Base-by-base conservation (phyloP, 148 eudicot species). In the Persicaria tinctoria region DNA sequence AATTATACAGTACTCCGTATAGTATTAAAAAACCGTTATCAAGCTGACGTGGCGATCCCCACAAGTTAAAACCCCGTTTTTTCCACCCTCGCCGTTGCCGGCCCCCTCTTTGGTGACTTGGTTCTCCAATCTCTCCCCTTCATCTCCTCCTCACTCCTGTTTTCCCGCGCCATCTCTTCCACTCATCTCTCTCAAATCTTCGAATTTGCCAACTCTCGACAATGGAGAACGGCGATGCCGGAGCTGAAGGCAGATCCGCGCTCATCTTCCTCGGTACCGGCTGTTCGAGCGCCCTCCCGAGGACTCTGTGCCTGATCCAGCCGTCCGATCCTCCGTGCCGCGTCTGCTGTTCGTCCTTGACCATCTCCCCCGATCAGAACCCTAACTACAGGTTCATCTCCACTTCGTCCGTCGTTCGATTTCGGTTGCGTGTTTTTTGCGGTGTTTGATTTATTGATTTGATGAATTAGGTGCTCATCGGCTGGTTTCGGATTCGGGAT, bases 281-380 rank as follows among this genome's bases (percentile, higher is more conserved):
- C 32, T 89, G 97, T 75, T 93, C 98, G 5, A 87, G 95, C 81
- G 87, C 89, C 8, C 79, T 93, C 6, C 98, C 98, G 0, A 91
- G 91, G 50, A 84, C 88, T 1, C 72, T 87, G 83, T 93, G 98
- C 80, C 78, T 93, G 77, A 86, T 93, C 75, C 89, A 82, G 63
- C 97, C 98, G 2, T 86, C 93, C 14, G 84, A 93, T 87, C 98
- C 97, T 77, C 98, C 97, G 8, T 93, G 98, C 64, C 70, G 68
- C 11, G 89, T 91, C 46, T 93, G 95, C 63, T 78, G 79, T 71
- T 88, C 84, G 68, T 91, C 98, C 5, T 38, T 88, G 57, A 80
- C 88, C 4, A 59, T 85, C 3, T 87, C 93, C 6, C 91, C 97
- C 2, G 82, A 89, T 1, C 84, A 66, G 4, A 93, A 93, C 85